Base-by-base conservation (phyloP, 1,139 yeast species). In the Scheffersomyces cryptocercus region DNA sequence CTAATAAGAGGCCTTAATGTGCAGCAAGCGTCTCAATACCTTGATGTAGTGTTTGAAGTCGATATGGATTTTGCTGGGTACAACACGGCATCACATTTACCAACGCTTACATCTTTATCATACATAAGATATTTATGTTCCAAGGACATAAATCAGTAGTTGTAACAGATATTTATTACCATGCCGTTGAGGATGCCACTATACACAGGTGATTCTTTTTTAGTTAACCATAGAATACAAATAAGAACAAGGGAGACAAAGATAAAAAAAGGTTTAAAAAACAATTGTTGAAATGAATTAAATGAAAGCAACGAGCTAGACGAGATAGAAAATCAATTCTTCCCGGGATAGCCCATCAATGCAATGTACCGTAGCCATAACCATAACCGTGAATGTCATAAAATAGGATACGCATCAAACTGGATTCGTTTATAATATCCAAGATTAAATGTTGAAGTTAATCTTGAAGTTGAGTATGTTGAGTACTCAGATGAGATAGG, bases 171-270 rank as follows among this genome's bases (percentile, higher is more conserved):
- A 35, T 51, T 50, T 45, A 46, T 49, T 38, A 56, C 60, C 64
- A 60, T 58, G 52, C 65, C 65, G 64, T 60, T 60, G 64, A 60
- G 64, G 64, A 59, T 60, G 64, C 61, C 54, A 57, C 48, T 59
- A 61, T 61, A 55, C 65, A 62, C 67, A 63, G 67, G 60, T 54
- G 45, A 51, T 41, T 41, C 34, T 38, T 37, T 33, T 41, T 33
- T 38, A 40, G 37, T 31, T 37, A 41, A 41, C 37, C 37, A 43
- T 42, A 41, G 39, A 41, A 43, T 31, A 42, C 38, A 45, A 39
- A 40, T 37, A 35, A 35, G 31, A 42, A 44, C 35, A 43, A 38
- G 37, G 36, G 37, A 33, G 33, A 37, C 16, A 40, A 29, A 36
- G 39, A 40, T 42, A 31, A 31, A 31, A 31, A 31, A 13, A 30